Evolutionary conservation across 495 filamentous ascomycete species (phyloP).

Genomic region (Delitschia confertaspora): DNA sequence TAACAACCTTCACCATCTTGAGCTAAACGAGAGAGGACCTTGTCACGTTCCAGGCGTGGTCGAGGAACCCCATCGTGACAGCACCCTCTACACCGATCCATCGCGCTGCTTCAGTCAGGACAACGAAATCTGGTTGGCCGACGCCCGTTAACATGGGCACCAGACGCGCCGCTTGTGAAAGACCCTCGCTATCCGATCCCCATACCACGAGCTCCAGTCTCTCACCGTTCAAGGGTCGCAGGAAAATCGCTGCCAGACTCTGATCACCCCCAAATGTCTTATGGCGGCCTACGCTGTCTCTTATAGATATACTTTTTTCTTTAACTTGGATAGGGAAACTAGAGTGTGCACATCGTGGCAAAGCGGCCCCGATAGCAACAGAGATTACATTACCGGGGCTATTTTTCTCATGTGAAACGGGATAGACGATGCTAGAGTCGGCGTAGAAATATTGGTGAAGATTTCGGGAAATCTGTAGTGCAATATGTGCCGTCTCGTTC

Average conservation of each 20-base stretch:
- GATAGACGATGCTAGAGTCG: constrained; percentile 40
- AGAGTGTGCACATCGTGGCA: constrained; percentile 9
- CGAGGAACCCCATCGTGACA: constrained; percentile 49
- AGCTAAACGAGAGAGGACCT: constrained; percentile 34
- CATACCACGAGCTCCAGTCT: constrained; percentile 49
- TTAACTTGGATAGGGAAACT: constrained; percentile 17
- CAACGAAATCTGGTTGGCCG: constrained; percentile 50
- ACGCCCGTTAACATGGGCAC: constrained; percentile 50
- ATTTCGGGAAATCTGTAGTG: constrained; percentile 51
- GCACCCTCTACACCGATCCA: constrained; percentile 48
- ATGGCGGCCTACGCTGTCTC: constrained; percentile 12
- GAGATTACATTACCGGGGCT: constrained; percentile 30
- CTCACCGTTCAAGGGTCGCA: constrained; percentile 40
- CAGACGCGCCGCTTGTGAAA: constrained; percentile 47
- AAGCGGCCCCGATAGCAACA: constrained; percentile 22
- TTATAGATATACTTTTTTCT: constrained; percentile 9
- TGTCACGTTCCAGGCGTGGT: constrained; percentile 45
- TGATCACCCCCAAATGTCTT: constrained; percentile 14
- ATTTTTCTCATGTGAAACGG: background rate
- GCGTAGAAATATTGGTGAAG: constrained; percentile 52
- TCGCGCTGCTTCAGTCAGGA: constrained; percentile 38
- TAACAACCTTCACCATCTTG: background rate
- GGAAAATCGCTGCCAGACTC: constrained; percentile 42
- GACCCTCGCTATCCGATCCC: constrained; percentile 41
- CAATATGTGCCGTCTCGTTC: constrained; percentile 30